These are phyloP conservation scores for Leccinum pachyderme DNA, from an alignment of 1,284 basidiomycete genomes.

Conservation along the genomic window DNA sequence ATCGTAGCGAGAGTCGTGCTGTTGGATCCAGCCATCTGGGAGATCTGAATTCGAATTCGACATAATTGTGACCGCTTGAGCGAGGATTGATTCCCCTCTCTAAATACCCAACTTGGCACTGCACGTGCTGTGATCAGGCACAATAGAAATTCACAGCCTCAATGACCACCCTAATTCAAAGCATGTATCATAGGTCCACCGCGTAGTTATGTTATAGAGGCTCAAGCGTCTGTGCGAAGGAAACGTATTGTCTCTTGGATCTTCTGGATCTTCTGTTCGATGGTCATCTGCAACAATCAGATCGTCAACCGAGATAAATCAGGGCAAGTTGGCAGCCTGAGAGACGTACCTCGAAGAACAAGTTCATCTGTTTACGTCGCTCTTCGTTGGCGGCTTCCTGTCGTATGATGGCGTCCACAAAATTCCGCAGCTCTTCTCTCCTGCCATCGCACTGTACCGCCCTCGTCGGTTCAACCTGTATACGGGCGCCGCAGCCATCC, in stretches of 20 bases:
- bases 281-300: slow-evolving; percentile 43
- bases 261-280: slow-evolving; percentile 46
- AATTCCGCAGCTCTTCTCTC: slow-evolving; percentile 25
- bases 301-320: not conserved
- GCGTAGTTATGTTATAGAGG: not conserved
- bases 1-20: slow-evolving; percentile 41
- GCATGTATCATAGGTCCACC: not conserved
- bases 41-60: slow-evolving; percentile 31
- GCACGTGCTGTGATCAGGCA: slow-evolving; percentile 20
- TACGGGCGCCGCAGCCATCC: slow-evolving; percentile 4
- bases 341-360: slow-evolving; percentile 48
- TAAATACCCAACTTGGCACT: not conserved
- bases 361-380: slow-evolving; percentile 44
- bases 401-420: slow-evolving; percentile 50
- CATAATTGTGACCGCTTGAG: not conserved
- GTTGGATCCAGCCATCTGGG: slow-evolving; percentile 63
- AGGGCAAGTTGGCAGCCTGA: too few relatives aligned
- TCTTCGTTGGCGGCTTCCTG: slow-evolving; percentile 39
- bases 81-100: not conserved
- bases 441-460: slow-evolving; percentile 3
- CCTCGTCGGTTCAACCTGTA: not conserved
- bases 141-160: slow-evolving; percentile 6
- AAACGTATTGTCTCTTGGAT: slow-evolving; percentile 34
- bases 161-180: not conserved
- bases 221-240: slow-evolving; percentile 17